Base-by-base conservation (phyloP, 1,139 yeast species). In the Sugiyamaella pinicola region DNA sequence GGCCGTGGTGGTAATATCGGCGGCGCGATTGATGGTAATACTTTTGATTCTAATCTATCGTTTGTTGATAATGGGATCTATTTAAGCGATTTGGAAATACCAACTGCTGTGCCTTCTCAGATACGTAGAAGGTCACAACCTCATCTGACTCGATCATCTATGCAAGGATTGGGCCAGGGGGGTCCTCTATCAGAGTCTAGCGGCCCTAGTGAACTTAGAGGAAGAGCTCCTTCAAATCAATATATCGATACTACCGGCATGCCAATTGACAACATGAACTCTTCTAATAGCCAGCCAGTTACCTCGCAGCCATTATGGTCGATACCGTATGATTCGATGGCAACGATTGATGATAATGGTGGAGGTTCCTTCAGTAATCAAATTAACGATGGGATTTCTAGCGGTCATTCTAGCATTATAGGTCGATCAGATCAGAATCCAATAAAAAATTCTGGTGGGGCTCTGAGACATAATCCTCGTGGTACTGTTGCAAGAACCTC, bases 221-320 rank as follows among this genome's bases (percentile, higher is more conserved):
- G n/a, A n/a, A n/a, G n/a, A n/a, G 35, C 17, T 13, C 17, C 15
- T n/a, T 13, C 41, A 5, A 22, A 33, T 15, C 49, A 45, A 13
- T 43, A 43, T 22, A 15, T 42, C 12, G 37, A 42, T 42, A 12
- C 46, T 18, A 18, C 28, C 18, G 40, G 39, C 19, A 3, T 43
- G 19, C 12, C 47, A n/a, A 19, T 43, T 18, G 39, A 43, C 7
- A 26, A 29, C 13, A 15, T 42, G 12, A 28, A 42, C 3, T 42
- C 46, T 7, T 22, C 47, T 21, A 42, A 45, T 18, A 17, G 35
- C 19, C 43, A 49, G n/a, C 47, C 47, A 4, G 51, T 47, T 10
- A 51, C 54, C 2, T 39, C 51, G 15, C 54, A 51, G 31, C 51
- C 54, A 17, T 17, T 51, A 33, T 51, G 54, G 54, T 46, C 47